Evolutionary conservation across 352 stramenopile species (phyloP), one percentile per base, ranked within the genome.

Genomic region (Phytopythium sindhum): DNA sequence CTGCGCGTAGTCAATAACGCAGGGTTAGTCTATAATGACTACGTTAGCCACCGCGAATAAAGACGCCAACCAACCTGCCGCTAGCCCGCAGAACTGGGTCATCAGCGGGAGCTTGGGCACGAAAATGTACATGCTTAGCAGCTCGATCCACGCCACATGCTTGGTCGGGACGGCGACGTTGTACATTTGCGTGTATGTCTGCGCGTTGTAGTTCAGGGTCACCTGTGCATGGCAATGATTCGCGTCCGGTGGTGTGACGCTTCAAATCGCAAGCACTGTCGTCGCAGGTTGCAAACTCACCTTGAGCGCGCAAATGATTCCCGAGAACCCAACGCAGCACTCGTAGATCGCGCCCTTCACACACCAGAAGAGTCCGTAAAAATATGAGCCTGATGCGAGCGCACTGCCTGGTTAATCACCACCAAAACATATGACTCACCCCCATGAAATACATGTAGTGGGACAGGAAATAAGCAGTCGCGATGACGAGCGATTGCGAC

Each of bases 61-160:
- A 11, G 10, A 54, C 35, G 29, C 24, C 57, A 42, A 66, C 35
- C 55, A 61, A 91, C 91, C 91, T 65, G 89, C 84, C 23, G 94
- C 52, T 21, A 97, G 90, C 9, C 91, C 91, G 42, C 84, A 92
- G 42, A 91, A 71, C 73, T 97, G 90, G 28, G 85, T 89, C 26
- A 96, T 64, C 37, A 97, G 81, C 15, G 90, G 91, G 12, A 90
- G 74, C 54, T 91, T 75, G 1, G 79, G 90, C 1, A 95, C 82
- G 24, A 96, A 64, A 12, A 93, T 48, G 53, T 95, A 89, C 3
- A 95, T 95, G 23, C 94, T 57, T 14, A 94, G 63, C n/a, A 97
- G 70, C 67, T 97, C 91, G 10, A 96, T 71, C 90, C 90, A 97
- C 35, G 91, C 78, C 5, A 76, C 88, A 47, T 96, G 96, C 52